Evolutionary conservation across 2,329 filamentous ascomycete species (phyloP).

Genomic region (Grosmannia clavigera): DNA sequence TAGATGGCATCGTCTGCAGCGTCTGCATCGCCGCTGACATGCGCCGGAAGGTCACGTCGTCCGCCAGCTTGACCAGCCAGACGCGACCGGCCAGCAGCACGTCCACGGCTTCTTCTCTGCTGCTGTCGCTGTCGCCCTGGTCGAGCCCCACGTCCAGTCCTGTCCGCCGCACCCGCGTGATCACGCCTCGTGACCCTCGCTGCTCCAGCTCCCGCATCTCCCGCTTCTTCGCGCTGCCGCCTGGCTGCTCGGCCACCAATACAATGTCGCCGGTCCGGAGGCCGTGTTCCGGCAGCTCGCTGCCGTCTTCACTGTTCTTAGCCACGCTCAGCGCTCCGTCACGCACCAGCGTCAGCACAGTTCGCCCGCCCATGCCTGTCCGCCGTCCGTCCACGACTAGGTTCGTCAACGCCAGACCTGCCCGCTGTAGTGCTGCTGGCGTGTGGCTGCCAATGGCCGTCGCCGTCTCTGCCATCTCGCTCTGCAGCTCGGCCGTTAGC

Average conservation of each 20-base stretch:
- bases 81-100: constrained; percentile 27
- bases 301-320: background rate
- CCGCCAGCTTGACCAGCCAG: constrained; percentile 55
- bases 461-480: constrained; percentile 59
- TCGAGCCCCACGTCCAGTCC: constrained; percentile 57
- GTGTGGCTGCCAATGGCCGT: constrained; percentile 54
- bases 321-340: constrained; percentile 40
- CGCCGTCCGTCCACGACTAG: constrained; percentile 62
- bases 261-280: constrained; percentile 69
- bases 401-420: constrained; percentile 69
- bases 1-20: constrained; percentile 43
- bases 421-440: constrained; percentile 57
- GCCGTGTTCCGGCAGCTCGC: constrained; percentile 58
- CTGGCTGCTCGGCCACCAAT: constrained; percentile 60
- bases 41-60: constrained; percentile 53
- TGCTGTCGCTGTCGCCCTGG: constrained; percentile 29
- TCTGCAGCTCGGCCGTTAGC: constrained; percentile 57
- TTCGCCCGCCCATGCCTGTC: constrained; percentile 85
- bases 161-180: constrained; percentile 48
- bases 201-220: constrained; percentile 60
- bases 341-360: constrained; percentile 63
- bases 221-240: constrained; percentile 58
- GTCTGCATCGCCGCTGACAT: constrained; percentile 53
- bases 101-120: constrained; percentile 33
- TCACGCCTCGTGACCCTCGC: constrained; percentile 57